phyloP scores from a whole-genome alignment of 495 filamentous ascomycete genomes.

The Aspergillus ellipticus region DNA sequence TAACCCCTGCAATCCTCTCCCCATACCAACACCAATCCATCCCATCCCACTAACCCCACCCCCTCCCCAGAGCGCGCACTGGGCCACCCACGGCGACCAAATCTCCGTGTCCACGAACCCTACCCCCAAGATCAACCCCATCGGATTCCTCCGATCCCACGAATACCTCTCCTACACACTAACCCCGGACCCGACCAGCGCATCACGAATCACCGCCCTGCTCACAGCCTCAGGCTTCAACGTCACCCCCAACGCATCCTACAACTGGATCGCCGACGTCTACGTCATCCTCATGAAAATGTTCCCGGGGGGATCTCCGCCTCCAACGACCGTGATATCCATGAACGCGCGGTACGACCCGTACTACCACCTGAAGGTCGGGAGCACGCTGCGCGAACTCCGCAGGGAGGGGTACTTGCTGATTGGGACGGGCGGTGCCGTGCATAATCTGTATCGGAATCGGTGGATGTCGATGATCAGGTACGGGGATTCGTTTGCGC shows the following conservation, averaged over 20 bases:
- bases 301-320: conserved; percentile 52
- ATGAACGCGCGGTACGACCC: conserved; percentile 57
- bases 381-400: conserved; percentile 46
- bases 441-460: conserved; percentile 61
- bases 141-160: conserved; percentile 49
- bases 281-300: conserved; percentile 57
- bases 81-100: conserved; percentile 41
- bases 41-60: too few relatives aligned
- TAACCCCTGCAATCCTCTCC: not conserved
- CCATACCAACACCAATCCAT: not conserved
- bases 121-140: conserved; percentile 47
- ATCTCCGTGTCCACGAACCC: conserved; percentile 54
- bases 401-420: conserved; percentile 45
- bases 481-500: conserved; percentile 54
- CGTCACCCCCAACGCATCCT: conserved; percentile 36
- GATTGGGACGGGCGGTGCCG: conserved; percentile 56
- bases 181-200: conserved; percentile 46
- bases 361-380: conserved; percentile 53
- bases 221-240: conserved; percentile 45
- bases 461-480: conserved; percentile 51
- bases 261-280: conserved; percentile 61
- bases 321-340: conserved; percentile 48
- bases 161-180: conserved; percentile 53
- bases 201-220: conserved; percentile 37
- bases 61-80: conserved; percentile 50